Evolutionary conservation across 139 green algal species (phyloP).

Genomic region (Chlamydomonas sphaeroides): DNA sequence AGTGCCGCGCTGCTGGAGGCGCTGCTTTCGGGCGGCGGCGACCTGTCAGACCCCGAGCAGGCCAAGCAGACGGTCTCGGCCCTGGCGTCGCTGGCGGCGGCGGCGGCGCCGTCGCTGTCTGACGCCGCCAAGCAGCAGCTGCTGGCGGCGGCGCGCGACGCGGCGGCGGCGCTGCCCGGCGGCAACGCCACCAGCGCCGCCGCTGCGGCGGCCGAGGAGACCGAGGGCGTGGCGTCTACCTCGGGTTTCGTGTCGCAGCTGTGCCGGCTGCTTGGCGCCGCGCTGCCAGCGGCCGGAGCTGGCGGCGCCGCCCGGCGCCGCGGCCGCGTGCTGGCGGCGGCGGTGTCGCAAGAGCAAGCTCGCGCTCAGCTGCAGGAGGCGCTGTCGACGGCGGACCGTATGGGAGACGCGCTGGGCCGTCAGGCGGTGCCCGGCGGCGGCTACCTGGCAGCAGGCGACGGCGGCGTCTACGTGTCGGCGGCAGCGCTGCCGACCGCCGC

Average conservation of each 20-base stretch:
- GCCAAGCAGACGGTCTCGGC: constrained; percentile 7
- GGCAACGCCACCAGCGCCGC: neutral
- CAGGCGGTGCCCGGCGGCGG: neutral
- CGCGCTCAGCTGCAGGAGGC: neutral
- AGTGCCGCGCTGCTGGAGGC: neutral
- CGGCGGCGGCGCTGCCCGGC: neutral
- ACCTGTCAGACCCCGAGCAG: neutral
- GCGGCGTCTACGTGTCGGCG: neutral
- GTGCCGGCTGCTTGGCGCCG: neutral
- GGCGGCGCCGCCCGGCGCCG: too few species aligned
- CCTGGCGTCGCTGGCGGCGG: constrained; percentile 8
- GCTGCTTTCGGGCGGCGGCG: neutral
- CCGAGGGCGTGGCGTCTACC: neutral
- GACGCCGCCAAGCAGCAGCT: constrained; percentile 1
- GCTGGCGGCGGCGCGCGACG: neutral
- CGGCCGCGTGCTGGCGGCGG: too few species aligned
- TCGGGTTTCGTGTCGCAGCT: constrained; percentile 17
- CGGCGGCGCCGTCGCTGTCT: neutral
- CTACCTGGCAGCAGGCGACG: neutral
- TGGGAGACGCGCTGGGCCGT: neutral
- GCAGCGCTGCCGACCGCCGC: neutral
- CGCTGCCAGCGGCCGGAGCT: neutral
- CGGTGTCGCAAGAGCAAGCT: too few species aligned
- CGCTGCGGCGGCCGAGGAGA: neutral
- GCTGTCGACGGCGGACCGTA: neutral